Evolutionary conservation across 305 asterid genomes (phyloP).

Genomic region (Solanum hybrid): DNA sequence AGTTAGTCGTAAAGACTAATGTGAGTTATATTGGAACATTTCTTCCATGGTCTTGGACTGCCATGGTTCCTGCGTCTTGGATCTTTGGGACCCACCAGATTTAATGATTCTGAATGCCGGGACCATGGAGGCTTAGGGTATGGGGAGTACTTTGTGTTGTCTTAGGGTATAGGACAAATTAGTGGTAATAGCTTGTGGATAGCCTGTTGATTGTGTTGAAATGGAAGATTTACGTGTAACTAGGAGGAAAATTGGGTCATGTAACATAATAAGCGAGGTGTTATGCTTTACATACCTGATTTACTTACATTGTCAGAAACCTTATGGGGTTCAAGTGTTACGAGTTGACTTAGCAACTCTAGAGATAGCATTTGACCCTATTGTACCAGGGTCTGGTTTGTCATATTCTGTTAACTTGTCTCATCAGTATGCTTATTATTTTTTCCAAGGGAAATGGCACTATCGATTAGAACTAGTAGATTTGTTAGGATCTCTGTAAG

Average conservation of each 20-base stretch:
- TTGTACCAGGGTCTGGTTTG: not conserved
- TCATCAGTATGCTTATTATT: not conserved
- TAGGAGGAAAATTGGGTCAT: not conserved
- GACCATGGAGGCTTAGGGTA: not conserved
- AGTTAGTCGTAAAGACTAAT: not conserved
- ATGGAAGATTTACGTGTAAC: not conserved
- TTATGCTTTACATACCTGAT: not conserved
- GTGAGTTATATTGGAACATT: not conserved
- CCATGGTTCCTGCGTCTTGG: not conserved
- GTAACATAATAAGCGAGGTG: not conserved
- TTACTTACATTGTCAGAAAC: not conserved
- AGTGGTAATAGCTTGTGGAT: not conserved
- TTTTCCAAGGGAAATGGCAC: not conserved
- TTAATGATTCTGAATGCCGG: not conserved
- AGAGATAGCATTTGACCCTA: not conserved
- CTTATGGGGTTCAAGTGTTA: not conserved
- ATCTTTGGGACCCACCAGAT: not conserved
- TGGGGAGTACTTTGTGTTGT: not conserved
- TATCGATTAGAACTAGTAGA: not conserved
- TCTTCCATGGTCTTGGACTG: not conserved
- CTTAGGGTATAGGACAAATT: not conserved
- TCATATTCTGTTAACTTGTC: not conserved
- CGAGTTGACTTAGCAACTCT: not conserved
- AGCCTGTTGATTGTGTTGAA: not conserved
- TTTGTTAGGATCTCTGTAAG: not conserved